A percentile compares a stretch with the other conserved stretches of the same genome.
Conservation (phyloP, 306 rosid genomes). For the Sicyos baderoa region DNA sequence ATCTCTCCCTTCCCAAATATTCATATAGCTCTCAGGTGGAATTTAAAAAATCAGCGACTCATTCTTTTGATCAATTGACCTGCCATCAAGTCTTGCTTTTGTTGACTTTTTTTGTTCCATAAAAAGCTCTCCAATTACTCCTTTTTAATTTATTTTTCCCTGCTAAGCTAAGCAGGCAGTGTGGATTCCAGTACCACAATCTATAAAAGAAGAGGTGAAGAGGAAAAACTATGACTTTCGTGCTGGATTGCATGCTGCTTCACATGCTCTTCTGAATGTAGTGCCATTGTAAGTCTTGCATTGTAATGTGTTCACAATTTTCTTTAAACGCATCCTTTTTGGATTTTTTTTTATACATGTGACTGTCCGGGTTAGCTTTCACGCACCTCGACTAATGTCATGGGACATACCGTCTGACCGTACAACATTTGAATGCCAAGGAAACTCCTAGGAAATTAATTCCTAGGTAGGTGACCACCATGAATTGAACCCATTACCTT, state of each 20-base stretch:
- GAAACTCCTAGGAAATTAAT: no score
- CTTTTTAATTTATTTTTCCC: conserved; percentile 20
- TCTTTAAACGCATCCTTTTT: background rate
- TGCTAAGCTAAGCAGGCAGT: conserved; percentile 54
- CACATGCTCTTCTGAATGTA: conserved; percentile 82
- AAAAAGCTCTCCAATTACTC: background rate
- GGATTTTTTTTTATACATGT: no score
- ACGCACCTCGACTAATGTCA: no score
- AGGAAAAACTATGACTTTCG: conserved; percentile 57
- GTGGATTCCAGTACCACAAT: conserved; percentile 78
- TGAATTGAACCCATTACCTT: no score
- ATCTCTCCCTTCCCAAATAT: conserved; percentile 66
- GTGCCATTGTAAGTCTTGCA: conserved; percentile 74
- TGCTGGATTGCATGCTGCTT: conserved; percentile 94
- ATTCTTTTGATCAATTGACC: background rate
- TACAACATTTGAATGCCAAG: no score
- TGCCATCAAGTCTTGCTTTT: background rate
- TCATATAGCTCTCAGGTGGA: conserved; percentile 68
- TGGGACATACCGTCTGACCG: no score
- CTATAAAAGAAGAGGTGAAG: conserved; percentile 48
- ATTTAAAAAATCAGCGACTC: conserved; percentile 2
- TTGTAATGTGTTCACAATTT: conserved; percentile 1
- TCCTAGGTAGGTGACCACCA: no score
- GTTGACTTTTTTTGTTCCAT: background rate
- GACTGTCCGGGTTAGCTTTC: no score